Evolutionary conservation across 1,284 basidiomycete genomes (phyloP).

Genomic region (Veloporphyrellus conicus): DNA sequence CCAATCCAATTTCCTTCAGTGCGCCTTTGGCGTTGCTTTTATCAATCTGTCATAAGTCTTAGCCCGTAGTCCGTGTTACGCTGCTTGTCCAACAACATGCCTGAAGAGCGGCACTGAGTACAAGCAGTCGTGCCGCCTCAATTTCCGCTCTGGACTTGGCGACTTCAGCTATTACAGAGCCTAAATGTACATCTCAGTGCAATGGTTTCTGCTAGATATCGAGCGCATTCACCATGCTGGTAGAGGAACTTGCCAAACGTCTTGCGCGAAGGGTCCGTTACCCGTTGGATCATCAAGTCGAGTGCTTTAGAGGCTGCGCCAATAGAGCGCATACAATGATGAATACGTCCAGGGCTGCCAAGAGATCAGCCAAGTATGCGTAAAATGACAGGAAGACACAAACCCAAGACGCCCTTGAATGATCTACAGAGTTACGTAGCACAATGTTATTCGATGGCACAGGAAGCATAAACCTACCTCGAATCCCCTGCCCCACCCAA

Average conservation of each 20-base stretch:
- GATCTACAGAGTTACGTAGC: constrained; percentile 49
- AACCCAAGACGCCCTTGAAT: constrained; percentile 96
- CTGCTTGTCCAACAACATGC: constrained; percentile 32
- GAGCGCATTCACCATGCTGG: constrained; percentile 69
- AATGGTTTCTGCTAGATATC: not conserved
- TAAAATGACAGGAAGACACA: constrained; percentile 19
- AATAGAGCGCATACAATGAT: constrained; percentile 98
- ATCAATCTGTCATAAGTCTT: constrained; percentile 69
- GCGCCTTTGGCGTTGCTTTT: constrained; percentile 88
- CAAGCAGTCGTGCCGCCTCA: constrained; percentile 81
- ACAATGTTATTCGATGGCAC: not conserved
- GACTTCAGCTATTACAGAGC: constrained; percentile 85
- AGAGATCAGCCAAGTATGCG: constrained; percentile 3
- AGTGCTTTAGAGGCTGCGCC: constrained; percentile 84
- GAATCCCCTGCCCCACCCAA: constrained; percentile 92
- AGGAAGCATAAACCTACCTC: constrained; percentile 48
- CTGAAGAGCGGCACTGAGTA: constrained; percentile 89
- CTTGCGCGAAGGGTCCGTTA: constrained; percentile 84
- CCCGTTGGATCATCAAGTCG: constrained; percentile 86
- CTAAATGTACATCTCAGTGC: constrained; percentile 36
- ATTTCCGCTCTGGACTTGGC: constrained; percentile 92
- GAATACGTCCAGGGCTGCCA: constrained; percentile 84
- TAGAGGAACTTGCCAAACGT: constrained; percentile 92
- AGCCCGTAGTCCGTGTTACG: not conserved
- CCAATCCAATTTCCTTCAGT: constrained; percentile 94